These are phyloP conservation scores for Gomphus bonarii DNA, from an alignment of 1,284 basidiomycete genomes.

Conservation along the genomic window DNA sequence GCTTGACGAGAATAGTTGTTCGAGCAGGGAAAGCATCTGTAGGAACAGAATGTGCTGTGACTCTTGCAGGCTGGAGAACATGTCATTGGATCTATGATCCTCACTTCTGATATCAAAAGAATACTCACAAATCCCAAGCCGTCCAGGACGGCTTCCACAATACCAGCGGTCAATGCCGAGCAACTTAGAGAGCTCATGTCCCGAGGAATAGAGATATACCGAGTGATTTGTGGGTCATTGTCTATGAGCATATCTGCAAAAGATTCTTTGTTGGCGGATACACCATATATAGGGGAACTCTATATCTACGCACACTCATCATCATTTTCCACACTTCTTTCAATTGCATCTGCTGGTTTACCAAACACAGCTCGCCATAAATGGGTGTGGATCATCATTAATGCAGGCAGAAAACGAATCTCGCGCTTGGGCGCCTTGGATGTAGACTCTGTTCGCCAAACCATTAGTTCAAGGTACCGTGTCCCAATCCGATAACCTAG, in stretches of 20 bases:
- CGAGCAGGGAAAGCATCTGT: slow-evolving; percentile 73
- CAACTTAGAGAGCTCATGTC: slow-evolving; percentile 93
- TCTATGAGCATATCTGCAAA: slow-evolving; percentile 94
- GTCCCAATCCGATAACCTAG: slow-evolving; percentile 85
- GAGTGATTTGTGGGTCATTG: slow-evolving; percentile 88
- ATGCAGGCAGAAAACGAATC: slow-evolving; percentile 76
- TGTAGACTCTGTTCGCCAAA: slow-evolving; percentile 59
- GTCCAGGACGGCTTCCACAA: slow-evolving; percentile 95
- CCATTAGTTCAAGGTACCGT: slow-evolving; percentile 71
- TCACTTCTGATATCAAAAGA: neutral
- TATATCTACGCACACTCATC: slow-evolving; percentile 73
- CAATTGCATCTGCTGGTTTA: slow-evolving; percentile 86
- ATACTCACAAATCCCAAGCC: slow-evolving; percentile 85
- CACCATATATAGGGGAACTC: neutral
- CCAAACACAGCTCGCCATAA: slow-evolving; percentile 94
- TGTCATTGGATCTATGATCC: slow-evolving; percentile 4
- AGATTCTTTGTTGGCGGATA: neutral
- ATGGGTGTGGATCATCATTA: slow-evolving; percentile 88
- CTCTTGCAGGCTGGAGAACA: slow-evolving; percentile 74
- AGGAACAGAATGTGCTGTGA: slow-evolving; percentile 92
- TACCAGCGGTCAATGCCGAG: slow-evolving; percentile 93
- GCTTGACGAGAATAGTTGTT: slow-evolving; percentile 89
- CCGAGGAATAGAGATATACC: slow-evolving; percentile 85
- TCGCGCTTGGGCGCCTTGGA: slow-evolving; percentile 81
- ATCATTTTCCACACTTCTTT: slow-evolving; percentile 90